phyloP scores from a whole-genome alignment of 2,329 filamentous ascomycete species.

The Claviceps humidiphila region DNA sequence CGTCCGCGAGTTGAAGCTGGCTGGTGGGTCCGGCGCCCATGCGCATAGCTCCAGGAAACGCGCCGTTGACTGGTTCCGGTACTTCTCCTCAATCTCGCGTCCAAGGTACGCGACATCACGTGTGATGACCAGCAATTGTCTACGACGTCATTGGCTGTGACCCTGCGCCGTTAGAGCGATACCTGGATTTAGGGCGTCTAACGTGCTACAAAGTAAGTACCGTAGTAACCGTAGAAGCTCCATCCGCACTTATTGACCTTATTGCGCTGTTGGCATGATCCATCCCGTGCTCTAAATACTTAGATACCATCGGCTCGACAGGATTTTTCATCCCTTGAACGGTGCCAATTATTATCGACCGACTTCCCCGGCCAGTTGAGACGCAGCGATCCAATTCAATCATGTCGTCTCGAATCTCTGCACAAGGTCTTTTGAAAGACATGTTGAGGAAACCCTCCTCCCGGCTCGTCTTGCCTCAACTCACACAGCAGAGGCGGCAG shows the following conservation, averaged over 20 bases:
- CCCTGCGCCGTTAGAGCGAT: conserved; percentile 1
- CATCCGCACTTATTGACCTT: not conserved
- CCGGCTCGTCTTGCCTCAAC: conserved; percentile 17
- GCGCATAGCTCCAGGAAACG: not conserved
- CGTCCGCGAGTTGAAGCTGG: not conserved
- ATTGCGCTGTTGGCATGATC: conserved; percentile 4
- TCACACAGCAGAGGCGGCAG: conserved; percentile 18
- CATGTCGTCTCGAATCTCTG: conserved; percentile 21
- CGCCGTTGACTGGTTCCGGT: not conserved
- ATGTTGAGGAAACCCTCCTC: conserved; percentile 14
- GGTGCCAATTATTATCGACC: not conserved
- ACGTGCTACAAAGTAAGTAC: not conserved
- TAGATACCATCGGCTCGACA: conserved; percentile 1
- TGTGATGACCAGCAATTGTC: conserved; percentile 13
- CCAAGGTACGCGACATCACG: conserved; percentile 17
- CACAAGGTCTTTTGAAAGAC: conserved; percentile 17
- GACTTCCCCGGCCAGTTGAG: not conserved
- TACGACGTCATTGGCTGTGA: conserved; percentile 14
- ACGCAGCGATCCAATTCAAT: not conserved
- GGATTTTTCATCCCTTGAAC: not conserved
- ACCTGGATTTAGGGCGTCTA: not conserved
- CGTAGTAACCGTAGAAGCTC: not conserved
- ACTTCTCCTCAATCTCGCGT: conserved; percentile 6
- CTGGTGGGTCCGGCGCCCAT: too few relatives aligned
- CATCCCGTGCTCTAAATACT: not conserved